Conservation (phyloP, 2,329 filamentous ascomycete species). For the Fusarium succisae region DNA sequence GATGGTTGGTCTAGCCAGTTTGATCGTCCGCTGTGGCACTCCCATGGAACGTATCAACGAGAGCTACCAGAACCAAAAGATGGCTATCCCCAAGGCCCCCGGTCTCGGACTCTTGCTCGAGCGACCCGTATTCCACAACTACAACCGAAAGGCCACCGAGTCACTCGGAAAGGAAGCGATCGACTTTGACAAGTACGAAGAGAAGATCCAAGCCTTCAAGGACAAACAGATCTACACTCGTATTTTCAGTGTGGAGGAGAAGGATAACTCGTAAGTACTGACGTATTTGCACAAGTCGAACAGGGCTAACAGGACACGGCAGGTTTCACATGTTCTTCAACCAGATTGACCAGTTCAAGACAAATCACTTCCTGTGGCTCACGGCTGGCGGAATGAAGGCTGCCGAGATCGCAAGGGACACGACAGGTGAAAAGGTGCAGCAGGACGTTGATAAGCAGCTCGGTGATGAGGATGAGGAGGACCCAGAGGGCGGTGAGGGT, state of each 20-base stretch:
- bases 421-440: conserved; percentile 50
- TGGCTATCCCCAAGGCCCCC: conserved; percentile 94
- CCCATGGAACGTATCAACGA: conserved; percentile 75
- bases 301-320: conserved; percentile 22
- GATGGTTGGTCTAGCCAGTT: conserved; percentile 93
- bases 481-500: conserved; percentile 58
- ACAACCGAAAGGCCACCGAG: conserved; percentile 77
- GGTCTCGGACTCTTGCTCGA: conserved; percentile 89
- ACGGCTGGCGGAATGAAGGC: conserved; percentile 74
- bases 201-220: conserved; percentile 88
- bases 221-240: conserved; percentile 89
- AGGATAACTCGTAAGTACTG: conserved; percentile 79
- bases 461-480: conserved; percentile 63
- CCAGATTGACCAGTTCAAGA: conserved; percentile 79
- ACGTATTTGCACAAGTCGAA: neutral
- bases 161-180: conserved; percentile 74
- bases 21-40: conserved; percentile 87
- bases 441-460: conserved; percentile 58
- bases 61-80: conserved; percentile 75
- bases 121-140: conserved; percentile 88
- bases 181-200: conserved; percentile 80
- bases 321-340: conserved; percentile 83
- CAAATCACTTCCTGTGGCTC: conserved; percentile 78
- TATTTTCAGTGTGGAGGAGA: conserved; percentile 90
- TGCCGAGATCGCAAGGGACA: conserved; percentile 54